These are phyloP conservation scores for Aphanomyces cochlioides DNA, from an alignment of 352 stramenopile genomes.

Conservation along the genomic window DNA sequence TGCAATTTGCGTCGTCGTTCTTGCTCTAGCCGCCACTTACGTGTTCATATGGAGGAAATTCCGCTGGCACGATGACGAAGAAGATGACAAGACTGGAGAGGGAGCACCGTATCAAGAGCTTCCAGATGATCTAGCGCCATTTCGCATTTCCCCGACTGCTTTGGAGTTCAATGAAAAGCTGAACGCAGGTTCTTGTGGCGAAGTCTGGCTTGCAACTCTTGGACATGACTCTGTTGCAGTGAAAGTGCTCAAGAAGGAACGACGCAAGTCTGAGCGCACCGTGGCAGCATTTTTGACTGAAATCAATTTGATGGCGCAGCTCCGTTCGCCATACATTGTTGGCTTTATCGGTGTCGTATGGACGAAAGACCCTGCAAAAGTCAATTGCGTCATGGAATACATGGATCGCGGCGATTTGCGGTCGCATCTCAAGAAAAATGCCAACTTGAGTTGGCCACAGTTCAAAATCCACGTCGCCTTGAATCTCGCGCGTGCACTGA, in stretches of 20 bases:
- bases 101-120: neutral
- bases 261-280: slow-evolving; percentile 72
- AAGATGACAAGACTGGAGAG: neutral
- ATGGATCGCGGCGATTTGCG: slow-evolving; percentile 76
- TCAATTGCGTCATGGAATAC: slow-evolving; percentile 80
- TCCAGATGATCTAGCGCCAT: neutral
- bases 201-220: slow-evolving; percentile 74
- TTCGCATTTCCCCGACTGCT: neutral
- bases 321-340: slow-evolving; percentile 76
- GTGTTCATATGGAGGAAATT: no score
- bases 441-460: slow-evolving; percentile 48
- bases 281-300: slow-evolving; percentile 76
- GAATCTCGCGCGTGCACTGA: slow-evolving; percentile 65
- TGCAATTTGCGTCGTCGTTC: neutral
- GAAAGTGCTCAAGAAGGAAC: slow-evolving; percentile 73
- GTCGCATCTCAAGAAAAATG: slow-evolving; percentile 64
- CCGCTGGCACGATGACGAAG: neutral
- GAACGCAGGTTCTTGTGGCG: slow-evolving; percentile 71
- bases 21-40: neutral
- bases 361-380: slow-evolving; percentile 53
- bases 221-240: slow-evolving; percentile 71
- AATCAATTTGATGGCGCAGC: slow-evolving; percentile 80
- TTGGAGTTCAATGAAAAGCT: slow-evolving; percentile 31
- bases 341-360: slow-evolving; percentile 71
- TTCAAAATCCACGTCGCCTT: slow-evolving; percentile 73